Percentiles rank a stretch among this genome's conserved stretches.
phyloP scores from a whole-genome alignment of 257 asterid species.

The Gardenia jasminoides region DNA sequence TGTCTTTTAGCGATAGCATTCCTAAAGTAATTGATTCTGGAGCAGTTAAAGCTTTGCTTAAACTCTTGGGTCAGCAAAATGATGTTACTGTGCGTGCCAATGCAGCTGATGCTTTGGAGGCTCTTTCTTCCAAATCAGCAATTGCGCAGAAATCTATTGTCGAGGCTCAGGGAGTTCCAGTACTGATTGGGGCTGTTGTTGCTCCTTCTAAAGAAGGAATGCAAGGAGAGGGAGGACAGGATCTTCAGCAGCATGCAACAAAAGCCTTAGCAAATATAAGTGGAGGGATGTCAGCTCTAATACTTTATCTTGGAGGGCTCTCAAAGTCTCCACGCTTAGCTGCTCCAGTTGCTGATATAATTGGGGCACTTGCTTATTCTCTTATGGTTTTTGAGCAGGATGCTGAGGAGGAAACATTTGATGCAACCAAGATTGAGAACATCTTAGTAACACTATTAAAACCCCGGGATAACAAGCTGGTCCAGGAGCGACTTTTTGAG shows the following conservation, averaged over 20 bases:
- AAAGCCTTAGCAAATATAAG: constrained; percentile 69
- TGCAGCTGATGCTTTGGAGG: constrained; percentile 87
- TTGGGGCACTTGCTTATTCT: constrained; percentile 89
- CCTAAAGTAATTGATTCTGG: constrained; percentile 66
- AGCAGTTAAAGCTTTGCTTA: constrained; percentile 57
- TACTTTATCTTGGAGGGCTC: constrained; percentile 77
- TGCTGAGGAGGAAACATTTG: constrained; percentile 46
- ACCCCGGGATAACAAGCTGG: constrained; percentile 78
- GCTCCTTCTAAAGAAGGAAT: constrained; percentile 86
- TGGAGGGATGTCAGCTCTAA: constrained; percentile 65
- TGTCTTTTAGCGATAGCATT: constrained; percentile 60
- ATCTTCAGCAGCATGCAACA: constrained; percentile 65
- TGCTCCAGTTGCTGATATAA: constrained; percentile 83
- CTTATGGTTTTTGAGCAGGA: constrained; percentile 59
- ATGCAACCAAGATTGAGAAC: constrained; percentile 51
- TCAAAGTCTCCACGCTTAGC: constrained; percentile 80
- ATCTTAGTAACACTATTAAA: constrained; percentile 65
- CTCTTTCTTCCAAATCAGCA: constrained; percentile 62
- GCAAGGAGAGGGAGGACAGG: constrained; percentile 72
- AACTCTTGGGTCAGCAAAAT: constrained; percentile 56
- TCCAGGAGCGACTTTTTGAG: constrained; percentile 83
- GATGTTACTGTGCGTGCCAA: constrained; percentile 74
- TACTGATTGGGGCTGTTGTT: constrained; percentile 72
- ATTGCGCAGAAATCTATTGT: constrained; percentile 54
- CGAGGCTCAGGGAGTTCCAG: constrained; percentile 61